Evolutionary conservation across 306 rosid species (phyloP), one percentile per base, ranked within the genome.

Genomic region (Trifolium dubium): DNA sequence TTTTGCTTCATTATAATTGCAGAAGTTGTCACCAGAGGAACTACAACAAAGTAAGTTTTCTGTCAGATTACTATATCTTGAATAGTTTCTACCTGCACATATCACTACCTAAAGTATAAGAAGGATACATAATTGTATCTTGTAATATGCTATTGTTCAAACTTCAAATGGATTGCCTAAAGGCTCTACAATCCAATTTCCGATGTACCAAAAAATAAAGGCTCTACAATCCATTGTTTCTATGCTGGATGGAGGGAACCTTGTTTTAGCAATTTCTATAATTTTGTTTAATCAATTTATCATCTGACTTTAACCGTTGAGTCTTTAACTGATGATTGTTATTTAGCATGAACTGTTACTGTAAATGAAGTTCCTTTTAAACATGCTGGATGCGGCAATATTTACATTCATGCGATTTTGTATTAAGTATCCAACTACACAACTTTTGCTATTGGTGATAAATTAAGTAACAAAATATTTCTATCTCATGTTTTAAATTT

Each of bases 21-120:
- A 93, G 98, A 85, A 88, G 29, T 49, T 89, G 81, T 86, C 96
- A 8, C 98, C 98, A 14, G 94, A 86, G 74, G 91, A 91, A 80
- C 84, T 93, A 81, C 97, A 89, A 74, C 85, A 88, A 86, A 69
- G 98, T 91, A 81, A 77, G 96, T 86, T 76, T 35, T 0, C 28
- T 51, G 46, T 3, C 34, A 4, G 15, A 59, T 18, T 8, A 67
- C 72, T 66, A 43, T 65, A 47, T 56, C 5, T 47, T 50, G 32
- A 69, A 69, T 67, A 43, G 34, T 77, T 69, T 69, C 41, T 51
- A 40, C 12, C 29, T 39, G 15, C 18, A 17, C 46, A 64, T 56
- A n/a, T 51, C 67, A 74, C 55, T 73, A 15, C 43, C 65, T 49
- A 11, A 86, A 37, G 15, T 17, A 10, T 76, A 18, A 73, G 17